Base-by-base conservation (phyloP, 805 yeast species). In the Zygosaccharomyces bisporus region DNA sequence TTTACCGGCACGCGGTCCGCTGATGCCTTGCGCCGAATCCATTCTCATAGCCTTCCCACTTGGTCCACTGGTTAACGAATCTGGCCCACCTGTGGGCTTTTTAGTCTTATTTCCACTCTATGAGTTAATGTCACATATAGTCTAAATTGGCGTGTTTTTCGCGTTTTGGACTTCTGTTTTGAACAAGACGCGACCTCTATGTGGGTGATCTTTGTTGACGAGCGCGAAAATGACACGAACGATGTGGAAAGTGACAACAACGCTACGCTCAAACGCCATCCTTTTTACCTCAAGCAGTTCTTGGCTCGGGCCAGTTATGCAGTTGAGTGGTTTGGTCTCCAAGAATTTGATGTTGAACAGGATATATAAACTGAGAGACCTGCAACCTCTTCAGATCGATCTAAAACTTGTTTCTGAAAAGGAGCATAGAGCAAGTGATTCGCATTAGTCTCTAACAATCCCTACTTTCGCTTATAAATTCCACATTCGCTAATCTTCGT, bases 371-470 rank as follows among this genome's bases (percentile, higher is more conserved):
- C 25, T 25, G 16, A 30, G 20, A 37, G 20, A 20, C 21, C 25
- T 25, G 31, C 31, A n/a, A 27, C 31, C 8, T 27, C 31, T 12
- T 12, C 14, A 13, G 14, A 27, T 3, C 13, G 13, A 7, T 27
- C 6, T 7, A n/a, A 12, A 12, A 14, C 13, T 25, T 1, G 18
- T 12, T 25, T n/a, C 27, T 7, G 17, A 24, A 24, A 37, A 16
- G 17, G 19, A 25, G 23, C 32, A 37, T 37, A 37, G 40, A 37
- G 40, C 40, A 37, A 37, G 40, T 16, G 40, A 37, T 37, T 37
- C 32, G 32, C 40, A 25, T 30, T 25, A 37, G 32, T 25, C 40
- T 37, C 40, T 37, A 37, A 25, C 20, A 25, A 25, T 16, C 21
- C 40, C 14, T 37, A 37, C 40, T 25, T 37, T 37, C 40, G 40